Conservation (phyloP, 164 flowering plant genomes). For the Annona squamosa region DNA sequence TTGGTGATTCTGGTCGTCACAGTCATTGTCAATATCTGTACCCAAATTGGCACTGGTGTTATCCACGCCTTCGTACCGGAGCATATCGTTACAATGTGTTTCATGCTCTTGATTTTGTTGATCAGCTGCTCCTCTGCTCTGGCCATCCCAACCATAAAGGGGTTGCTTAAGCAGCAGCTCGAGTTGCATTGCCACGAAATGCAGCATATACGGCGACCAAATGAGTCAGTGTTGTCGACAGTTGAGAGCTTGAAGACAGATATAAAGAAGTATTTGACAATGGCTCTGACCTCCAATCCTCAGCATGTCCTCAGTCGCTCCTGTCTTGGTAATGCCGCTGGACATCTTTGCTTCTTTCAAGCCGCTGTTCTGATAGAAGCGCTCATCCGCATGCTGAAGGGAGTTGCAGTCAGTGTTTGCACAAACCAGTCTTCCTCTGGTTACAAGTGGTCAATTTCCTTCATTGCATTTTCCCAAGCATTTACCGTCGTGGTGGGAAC, state of each 20-base stretch:
- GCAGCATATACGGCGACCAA: background rate
- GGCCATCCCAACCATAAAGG: constrained; percentile 23
- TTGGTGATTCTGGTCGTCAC: constrained; percentile 52
- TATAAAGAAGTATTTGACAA: constrained; percentile 42
- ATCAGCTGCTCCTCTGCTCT: constrained; percentile 5
- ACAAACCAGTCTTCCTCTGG: constrained; percentile 42
- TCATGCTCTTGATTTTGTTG: constrained; percentile 25
- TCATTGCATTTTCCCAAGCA: background rate
- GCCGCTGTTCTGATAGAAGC: constrained; percentile 35
- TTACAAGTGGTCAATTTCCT: constrained; percentile 41
- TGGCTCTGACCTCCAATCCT: constrained; percentile 52
- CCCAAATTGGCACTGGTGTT: constrained; percentile 50
- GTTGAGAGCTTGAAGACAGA: constrained; percentile 24
- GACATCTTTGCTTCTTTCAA: constrained; percentile 39
- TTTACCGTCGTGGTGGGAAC: background rate
- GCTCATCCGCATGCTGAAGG: constrained; percentile 28
- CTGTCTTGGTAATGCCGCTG: constrained; percentile 46
- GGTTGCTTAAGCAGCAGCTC: constrained; percentile 22
- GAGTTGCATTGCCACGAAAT: no score
- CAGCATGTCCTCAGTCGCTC: constrained; percentile 54
- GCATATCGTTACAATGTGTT: constrained; percentile 29
- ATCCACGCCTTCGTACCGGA: constrained; percentile 40
- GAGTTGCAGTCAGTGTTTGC: constrained; percentile 31
- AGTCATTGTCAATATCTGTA: constrained; percentile 39
- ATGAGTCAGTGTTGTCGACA: constrained; percentile 1